Evolutionary conservation across 2,329 filamentous ascomycete species (phyloP), one percentile per base, ranked within the genome.

Genomic region (Venturia carpophila): DNA sequence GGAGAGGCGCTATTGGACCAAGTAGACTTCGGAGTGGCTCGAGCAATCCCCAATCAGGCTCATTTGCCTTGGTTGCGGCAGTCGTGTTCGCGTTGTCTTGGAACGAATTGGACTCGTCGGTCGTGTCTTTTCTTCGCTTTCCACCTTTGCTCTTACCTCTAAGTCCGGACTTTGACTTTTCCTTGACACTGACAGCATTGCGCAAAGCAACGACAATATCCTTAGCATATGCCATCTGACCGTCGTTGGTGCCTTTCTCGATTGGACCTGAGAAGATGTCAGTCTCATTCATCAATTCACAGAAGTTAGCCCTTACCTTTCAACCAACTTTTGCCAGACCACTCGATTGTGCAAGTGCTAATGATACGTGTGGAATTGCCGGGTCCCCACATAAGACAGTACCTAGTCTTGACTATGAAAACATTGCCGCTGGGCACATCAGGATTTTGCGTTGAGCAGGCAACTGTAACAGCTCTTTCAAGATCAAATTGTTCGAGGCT

Each of bases 271-370:
- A 43, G 24, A 6, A 10, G 10, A 49, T 30, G 42, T 65, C 64
- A 65, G 61, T 34, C 19, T 13, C 49, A n/a, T 21, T 37, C 60
- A 7, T 7, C 27, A 64, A 60, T 37, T 30, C 39, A 3, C 60
- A 34, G 56, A 21, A 19, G 43, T 17, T 5, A 13, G 19, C 17
- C 3, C 65, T 30, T 67, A 95, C 92, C 91, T 79, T 94, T 97
- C 58, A 99, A 79, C 94, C 94, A 99, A 79, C 92, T 97, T 82
- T 97, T 99, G 70, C 92, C 92, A 3, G 88, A 88, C 95, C 95
- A 99, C 73, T 99, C 95, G 55, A 97, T 90, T 1, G 87, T 88
- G 74, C 91, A 97, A 69, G 88, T 97, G 78, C 93, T 88, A 67
- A 94, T 86, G 39, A 99, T 79, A 37, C 92, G 84, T 0, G 95